Evolutionary conservation across 1,139 yeast genomes (phyloP), one percentile per base, ranked within the genome.

Genomic region (Hyphopichia wangnamkhiaoensis): DNA sequence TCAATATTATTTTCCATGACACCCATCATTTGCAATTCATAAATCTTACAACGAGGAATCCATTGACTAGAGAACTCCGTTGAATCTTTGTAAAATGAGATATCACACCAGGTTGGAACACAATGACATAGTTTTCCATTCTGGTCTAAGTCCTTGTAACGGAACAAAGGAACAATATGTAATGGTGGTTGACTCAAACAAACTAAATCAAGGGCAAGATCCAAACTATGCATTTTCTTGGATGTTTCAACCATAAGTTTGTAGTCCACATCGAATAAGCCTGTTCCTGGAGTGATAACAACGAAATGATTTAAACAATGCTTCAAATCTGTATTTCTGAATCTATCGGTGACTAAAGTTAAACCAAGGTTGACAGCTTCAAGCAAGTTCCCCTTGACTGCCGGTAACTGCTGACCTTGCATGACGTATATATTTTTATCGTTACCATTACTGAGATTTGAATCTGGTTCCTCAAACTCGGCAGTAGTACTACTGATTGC

Each of bases 1-100:
- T 80, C 80, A 37, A 82, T 71, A 53, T 91, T 97, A 50, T 86
- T 88, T 51, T 91, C 98, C 84, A 91, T 89, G 5, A 91, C 79
- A 0, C 98, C 98, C 95, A 91, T 91, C 98, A 93, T 94, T 59
- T 93, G 98, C 17, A 94, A 65, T 52, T 91, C 98, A 58, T 93
- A 91, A 36, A 94, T 90, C 54, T 89, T 90, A 60, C 97, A 90
- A 26, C 95, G 71, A 1, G 98, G 97, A 20, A 84, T 78, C 97
- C 98, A 93, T 49, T 84, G 87, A 31, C 72, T 71, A 14, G 71
- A 62, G 15, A 59, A 67, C 15, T 66, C 65, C n/a, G 70, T 58
- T 10, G 63, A 48, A 26, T 82, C 87, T 39, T 77, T 79, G 84
- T 94, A 93, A 54, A 85, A 93, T 1, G 95, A 88, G 12, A 91